Conservation (phyloP, 352 stramenopile genomes). For the Elongisporangium anandrum region DNA sequence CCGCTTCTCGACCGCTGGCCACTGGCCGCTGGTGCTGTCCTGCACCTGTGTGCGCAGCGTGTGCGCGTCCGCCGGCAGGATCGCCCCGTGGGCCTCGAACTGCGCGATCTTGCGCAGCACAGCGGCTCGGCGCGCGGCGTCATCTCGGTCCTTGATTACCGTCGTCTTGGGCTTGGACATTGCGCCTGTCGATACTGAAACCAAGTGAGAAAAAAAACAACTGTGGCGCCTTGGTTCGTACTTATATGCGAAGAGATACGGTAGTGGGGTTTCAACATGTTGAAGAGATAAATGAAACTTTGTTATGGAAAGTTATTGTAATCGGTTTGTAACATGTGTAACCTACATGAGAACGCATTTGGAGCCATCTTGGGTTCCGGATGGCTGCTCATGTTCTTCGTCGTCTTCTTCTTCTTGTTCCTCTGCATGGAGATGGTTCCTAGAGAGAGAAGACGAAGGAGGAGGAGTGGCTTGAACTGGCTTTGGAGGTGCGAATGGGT, state of each 20-base stretch:
- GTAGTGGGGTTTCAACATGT: background rate
- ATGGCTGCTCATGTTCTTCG: background rate
- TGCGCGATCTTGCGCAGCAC: conserved; percentile 55
- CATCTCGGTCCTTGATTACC: background rate
- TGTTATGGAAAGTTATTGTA: too few relatives aligned
- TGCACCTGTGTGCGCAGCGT: conserved; percentile 65
- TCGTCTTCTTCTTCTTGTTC: background rate
- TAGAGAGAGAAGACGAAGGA: background rate
- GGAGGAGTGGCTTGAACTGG: background rate
- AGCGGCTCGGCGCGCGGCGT: conserved; percentile 3
- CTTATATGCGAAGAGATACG: background rate
- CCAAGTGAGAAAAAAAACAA: background rate
- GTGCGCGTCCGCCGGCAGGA: conserved; percentile 50
- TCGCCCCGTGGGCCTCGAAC: conserved; percentile 46
- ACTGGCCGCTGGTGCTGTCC: conserved; percentile 56
- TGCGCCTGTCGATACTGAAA: background rate
- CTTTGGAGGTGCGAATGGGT: conserved; percentile 7
- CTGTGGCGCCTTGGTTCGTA: background rate
- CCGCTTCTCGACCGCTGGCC: conserved; percentile 50
- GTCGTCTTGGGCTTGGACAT: background rate
- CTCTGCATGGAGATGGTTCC: background rate
- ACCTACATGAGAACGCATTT: background rate
- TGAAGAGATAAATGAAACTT: background rate
- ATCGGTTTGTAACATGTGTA: background rate
- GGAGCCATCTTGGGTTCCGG: background rate